These are phyloP conservation scores for Teratosphaeriaceae sp. DNA, from an alignment of 2,329 filamentous ascomycete genomes.

Conservation along the genomic window DNA sequence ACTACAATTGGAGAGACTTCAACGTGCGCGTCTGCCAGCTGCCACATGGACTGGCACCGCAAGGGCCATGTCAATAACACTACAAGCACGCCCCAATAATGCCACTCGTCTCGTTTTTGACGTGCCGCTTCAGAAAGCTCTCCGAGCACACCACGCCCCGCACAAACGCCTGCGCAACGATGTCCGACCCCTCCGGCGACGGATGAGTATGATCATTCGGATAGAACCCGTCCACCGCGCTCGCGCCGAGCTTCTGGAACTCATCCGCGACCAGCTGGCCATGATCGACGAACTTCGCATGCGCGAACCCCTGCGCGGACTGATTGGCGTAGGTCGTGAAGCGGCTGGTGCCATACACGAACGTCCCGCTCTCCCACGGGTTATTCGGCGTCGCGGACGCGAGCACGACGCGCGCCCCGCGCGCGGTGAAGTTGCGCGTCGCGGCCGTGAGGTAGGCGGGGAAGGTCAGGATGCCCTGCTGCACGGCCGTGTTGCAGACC, in stretches of 20 bases:
- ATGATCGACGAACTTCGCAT: constrained; percentile 51
- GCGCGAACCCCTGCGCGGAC: constrained; percentile 45
- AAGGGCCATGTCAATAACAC: too few relatives aligned
- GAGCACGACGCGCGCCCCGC: constrained; percentile 56
- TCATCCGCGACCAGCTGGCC: constrained; percentile 51
- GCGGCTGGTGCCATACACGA: constrained; percentile 40
- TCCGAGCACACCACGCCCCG: too few relatives aligned
- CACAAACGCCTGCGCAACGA: constrained; percentile 46
- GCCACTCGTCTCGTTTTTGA: too few relatives aligned
- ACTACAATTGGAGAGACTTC: too few relatives aligned
- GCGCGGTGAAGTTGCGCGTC: constrained; percentile 45
- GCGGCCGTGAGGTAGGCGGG: constrained; percentile 55
- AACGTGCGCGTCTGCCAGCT: too few relatives aligned
- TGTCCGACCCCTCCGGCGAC: constrained; percentile 44
- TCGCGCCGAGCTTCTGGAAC: constrained; percentile 45
- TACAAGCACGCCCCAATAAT: too few relatives aligned
- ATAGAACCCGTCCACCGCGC: constrained; percentile 47
- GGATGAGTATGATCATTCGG: constrained; percentile 60
- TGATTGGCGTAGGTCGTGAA: constrained; percentile 52
- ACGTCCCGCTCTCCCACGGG: constrained; percentile 53
- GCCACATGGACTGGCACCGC: too few relatives aligned
- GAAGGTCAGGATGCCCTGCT: constrained; percentile 47
- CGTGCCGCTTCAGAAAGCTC: too few relatives aligned
- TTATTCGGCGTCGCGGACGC: constrained; percentile 57
- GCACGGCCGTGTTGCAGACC: background rate